Conservation (phyloP, 306 rosid species). For the Inga laurina region DNA sequence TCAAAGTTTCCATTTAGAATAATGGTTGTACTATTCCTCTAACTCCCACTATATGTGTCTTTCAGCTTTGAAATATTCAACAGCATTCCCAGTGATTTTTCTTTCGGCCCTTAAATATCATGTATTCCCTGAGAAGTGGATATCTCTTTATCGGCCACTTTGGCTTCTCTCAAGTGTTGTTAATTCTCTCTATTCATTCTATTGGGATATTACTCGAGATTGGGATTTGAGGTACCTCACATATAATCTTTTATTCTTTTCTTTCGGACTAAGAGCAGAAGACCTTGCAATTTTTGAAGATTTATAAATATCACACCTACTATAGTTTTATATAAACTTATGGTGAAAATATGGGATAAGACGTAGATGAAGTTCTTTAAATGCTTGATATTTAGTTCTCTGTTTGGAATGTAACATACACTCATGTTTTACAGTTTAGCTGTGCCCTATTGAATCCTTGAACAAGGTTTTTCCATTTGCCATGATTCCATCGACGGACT, state of each 20-base stretch:
- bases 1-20: conserved; percentile 4
- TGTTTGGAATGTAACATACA: background rate
- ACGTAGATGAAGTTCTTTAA: background rate
- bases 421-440: background rate
- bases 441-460: background rate
- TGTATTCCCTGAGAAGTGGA: conserved; percentile 79
- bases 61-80: conserved; percentile 94
- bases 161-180: conserved; percentile 93
- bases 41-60: conserved; percentile 43
- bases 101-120: conserved; percentile 98
- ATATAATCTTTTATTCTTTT: conserved; percentile 26
- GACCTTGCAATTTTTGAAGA: background rate
- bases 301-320: background rate
- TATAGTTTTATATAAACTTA: background rate
- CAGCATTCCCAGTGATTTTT: conserved; percentile 92
- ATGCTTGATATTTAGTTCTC: background rate
- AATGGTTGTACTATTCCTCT: conserved; percentile 31
- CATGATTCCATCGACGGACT: background rate
- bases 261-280: conserved; percentile 6
- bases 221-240: conserved; percentile 90
- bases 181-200: conserved; percentile 93
- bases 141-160: conserved; percentile 76
- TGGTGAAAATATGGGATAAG: background rate
- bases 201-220: conserved; percentile 98
- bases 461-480: background rate